Evolutionary conservation across 2,329 filamentous ascomycete genomes (phyloP), one percentile per base, ranked within the genome.

Genomic region (Colletotrichum sp.): DNA sequence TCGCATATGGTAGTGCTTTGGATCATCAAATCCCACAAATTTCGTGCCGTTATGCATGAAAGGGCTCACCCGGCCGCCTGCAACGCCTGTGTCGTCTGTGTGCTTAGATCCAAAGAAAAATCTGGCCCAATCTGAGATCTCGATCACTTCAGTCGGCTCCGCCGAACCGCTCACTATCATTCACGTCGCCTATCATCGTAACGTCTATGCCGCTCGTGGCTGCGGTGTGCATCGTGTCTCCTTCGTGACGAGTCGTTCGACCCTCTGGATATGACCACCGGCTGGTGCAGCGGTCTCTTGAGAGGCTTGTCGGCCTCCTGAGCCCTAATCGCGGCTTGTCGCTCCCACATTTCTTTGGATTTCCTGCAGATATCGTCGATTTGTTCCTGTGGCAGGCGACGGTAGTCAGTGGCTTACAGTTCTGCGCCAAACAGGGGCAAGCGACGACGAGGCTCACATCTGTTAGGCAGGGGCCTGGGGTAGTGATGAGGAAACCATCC

Each of bases 281-380:
- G 90, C 75, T 89, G 87, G 78, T 92, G 90, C 25, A 91, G 84
- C 25, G 90, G 90, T 28, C 90, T 86, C 81, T 91, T 92, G 72
- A 92, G 83, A 66, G 85, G 81, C 78, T 88, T 89, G 69, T 89
- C 87, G 22, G 87, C 85, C 70, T 87, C 85, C 66, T 86, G 84
- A 66, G 85, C 81, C 77, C 87, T 87, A 55, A 89, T 89, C 16
- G 88, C 89, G 18, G 88, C 88, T 81, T 91, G 89, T 22, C 84
- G 88, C 77, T 91, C 89, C 89, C 89, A 92, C 76, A 90, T 84
- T 70, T 91, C 88, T 76, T 87, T 90, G 43, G 90, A 91, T 81
- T 91, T 91, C 76, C 86, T 82, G 81, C 90, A 92, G 71, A 92
- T 91, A 79, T 92, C 90, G 79, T 92, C 89, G 77, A 92, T 92